These are phyloP conservation scores for Maudiozyma humilis DNA, from an alignment of 1,139 yeast species.

Conservation along the genomic window DNA sequence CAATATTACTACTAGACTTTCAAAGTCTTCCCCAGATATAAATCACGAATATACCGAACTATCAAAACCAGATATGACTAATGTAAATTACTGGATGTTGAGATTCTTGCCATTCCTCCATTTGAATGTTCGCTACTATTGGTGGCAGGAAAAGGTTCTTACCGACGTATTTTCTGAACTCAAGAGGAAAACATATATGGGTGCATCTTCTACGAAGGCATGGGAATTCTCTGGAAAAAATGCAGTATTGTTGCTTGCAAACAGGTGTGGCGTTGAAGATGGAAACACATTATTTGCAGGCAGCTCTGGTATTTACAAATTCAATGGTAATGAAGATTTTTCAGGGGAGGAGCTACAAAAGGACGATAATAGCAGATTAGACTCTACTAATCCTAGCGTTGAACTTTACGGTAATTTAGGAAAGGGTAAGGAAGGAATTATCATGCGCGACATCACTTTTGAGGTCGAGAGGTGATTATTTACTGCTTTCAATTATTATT, in stretches of 20 bases:
- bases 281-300: constrained; percentile 52
- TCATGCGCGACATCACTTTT: constrained; percentile 49
- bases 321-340: constrained; percentile 33
- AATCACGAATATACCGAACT: constrained; percentile 20
- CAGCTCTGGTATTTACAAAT: constrained; percentile 58
- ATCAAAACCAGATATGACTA: constrained; percentile 34
- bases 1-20: constrained; percentile 7
- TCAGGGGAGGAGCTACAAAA: constrained; percentile 24
- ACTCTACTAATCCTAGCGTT: constrained; percentile 43
- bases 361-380: constrained; percentile 16
- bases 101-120: constrained; percentile 59
- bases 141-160: constrained; percentile 14
- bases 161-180: constrained; percentile 6
- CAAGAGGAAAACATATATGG: constrained; percentile 37
- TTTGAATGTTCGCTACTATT: constrained; percentile 15
- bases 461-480: constrained; percentile 18
- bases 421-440: constrained; percentile 52
- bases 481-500: too few species aligned
- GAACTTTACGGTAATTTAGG: constrained; percentile 48
- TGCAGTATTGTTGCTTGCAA: constrained; percentile 30
- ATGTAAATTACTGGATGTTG: constrained; percentile 60
- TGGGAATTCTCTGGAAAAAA: constrained; percentile 26
- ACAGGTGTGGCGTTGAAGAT: constrained; percentile 68
- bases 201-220: constrained; percentile 14
- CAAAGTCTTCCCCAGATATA: constrained; percentile 14